Base-by-base conservation (phyloP, 202 grass and related monocot species). In the Carex arenaria region DNA sequence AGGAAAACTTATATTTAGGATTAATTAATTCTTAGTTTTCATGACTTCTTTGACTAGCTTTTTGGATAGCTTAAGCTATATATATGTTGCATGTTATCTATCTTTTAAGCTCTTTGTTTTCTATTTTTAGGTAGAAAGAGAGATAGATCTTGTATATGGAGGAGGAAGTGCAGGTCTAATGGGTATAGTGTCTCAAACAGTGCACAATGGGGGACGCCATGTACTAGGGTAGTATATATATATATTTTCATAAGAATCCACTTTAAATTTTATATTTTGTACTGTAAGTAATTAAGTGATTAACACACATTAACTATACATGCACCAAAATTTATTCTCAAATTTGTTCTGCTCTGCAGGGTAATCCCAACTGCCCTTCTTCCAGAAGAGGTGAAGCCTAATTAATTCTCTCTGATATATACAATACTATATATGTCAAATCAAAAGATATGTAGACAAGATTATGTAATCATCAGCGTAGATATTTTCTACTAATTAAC, bases 211-310 rank as follows among this genome's bases (percentile, higher is more conserved):
- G 64, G 89, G 94, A 83, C 88, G 94, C 86, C 87, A 90, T 81
- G 94, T 97, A 59, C 89, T 97, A 52, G 94, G 91, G 94, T 97
- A 91, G n/a, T n/a, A n/a, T n/a, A n/a, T n/a, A n/a, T n/a, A n/a
- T n/a, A 86, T 19, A 77, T 57, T 77, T 77, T 57, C 26, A 77
- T 30, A 76, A 34, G 1, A 81, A 23, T 85, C 78, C 66, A 47
- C 64, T 63, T 84, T 31, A 40, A 40, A 85, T 87, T 62, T 52
- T 53, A 28, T 61, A 80, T 90, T 56, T 56, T 32, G 7, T 14
- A 82, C 36, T 67, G 42, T 45, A 6, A 40, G 5, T 6, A 34
- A 2, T 81, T 40, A 43, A 19, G 73, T 7, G n/a, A n/a, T n/a
- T n/a, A 36, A 42, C 59, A 57, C 8, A 19, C 52, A 74, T 77